Evolutionary conservation across 352 stramenopile genomes (phyloP), one percentile per base, ranked within the genome.

Genomic region (Globisporangium nunn): DNA sequence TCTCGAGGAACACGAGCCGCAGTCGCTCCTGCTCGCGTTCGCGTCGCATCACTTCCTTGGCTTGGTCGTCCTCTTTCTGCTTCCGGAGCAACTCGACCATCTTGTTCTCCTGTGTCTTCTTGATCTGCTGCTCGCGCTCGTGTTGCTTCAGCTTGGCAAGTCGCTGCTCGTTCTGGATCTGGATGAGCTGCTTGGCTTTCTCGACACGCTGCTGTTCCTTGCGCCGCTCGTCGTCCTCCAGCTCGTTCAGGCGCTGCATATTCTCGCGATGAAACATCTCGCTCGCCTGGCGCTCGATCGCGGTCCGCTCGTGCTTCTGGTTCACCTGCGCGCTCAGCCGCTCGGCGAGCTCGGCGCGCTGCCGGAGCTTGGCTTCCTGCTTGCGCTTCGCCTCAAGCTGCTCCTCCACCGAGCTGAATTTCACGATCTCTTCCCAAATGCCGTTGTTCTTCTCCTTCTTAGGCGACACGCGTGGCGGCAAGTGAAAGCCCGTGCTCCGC

Each of bases 341-440:
- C 29, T 64, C 62, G 5, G 68, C 68, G 41, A 87, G 73, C 23
- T 77, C 66, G 0, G 44, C 53, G 14, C 75, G 70, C 31, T 75
- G 68, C 14, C 40, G 43, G 30, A 67, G 48, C 15, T 69, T 70
- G 6, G 60, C 18, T 5, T 74, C 70, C 6, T 64, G 68, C 56
- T 81, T 69, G 28, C 62, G 64, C 47, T 81, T 54, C 1, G 71
- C 75, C 37, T 93, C 82, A 8, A 74, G 58, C 52, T 78, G 67
- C 62, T 93, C 82, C 54, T 90, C 79, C 4, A 89, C 54, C 4
- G 74, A 85, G 49, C 73, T 74, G 57, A 82, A 91, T 70, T 91
- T 82, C 56, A 88, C 83, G 52, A 93, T 90, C 54, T 91, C 74
- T 50, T 91, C 80, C 83, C 83, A 93, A 44, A 93, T 91, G 31